Evolutionary conservation across 2,329 filamentous ascomycete species (phyloP), one percentile per base, ranked within the genome.

Genomic region (Epichloe elymi): DNA sequence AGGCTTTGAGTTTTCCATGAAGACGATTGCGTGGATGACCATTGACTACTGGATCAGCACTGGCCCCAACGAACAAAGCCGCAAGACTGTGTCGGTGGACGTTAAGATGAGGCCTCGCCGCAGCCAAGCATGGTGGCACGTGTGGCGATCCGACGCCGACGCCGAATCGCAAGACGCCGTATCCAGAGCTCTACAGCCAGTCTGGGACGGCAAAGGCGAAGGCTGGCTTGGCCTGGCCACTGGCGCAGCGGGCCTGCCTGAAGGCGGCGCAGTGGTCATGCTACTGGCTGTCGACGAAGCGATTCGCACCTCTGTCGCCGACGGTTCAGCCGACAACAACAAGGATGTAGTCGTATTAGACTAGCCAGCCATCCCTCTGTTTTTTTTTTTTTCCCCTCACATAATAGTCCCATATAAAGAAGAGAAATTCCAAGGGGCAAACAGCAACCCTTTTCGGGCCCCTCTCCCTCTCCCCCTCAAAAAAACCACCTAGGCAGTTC

Each of bases 11-110:
- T 68, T 84, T 40, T 71, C 74, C 19, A 69, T 75, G 51, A 72
- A 75, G 54, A 69, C 74, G 1, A 65, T 81, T 2, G 79, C 82
- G 57, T 81, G 76, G 72, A 73, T 78, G 48, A 70, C 70, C 8
- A 62, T 86, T 7, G 71, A 73, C 38, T 85, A 83, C 58, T 64
- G 61, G 5, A 57, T 82, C 1, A 55, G 17, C 17, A 54, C 58
- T 4, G 59, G 58, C 50, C 59, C 46, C 10, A 35, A 33, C 39
- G 33, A 62, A 38, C 23, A 42, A 23, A 54, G 61, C 8, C 55
- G 58, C 19, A 67, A 53, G 17, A 57, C 66, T 17, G 60, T 80
- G n/a, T 65, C 67, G 2, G 64, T 86, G 38, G 72, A 79, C 38
- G 65, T 82, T n/a, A 70, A 68, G 43, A 66, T 81, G 46, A 69